Percentiles rank a stretch among this genome's conserved stretches.
Evolutionary conservation across 768 basidiomycete genomes (phyloP).

Genomic region (Tylopilus sp.): DNA sequence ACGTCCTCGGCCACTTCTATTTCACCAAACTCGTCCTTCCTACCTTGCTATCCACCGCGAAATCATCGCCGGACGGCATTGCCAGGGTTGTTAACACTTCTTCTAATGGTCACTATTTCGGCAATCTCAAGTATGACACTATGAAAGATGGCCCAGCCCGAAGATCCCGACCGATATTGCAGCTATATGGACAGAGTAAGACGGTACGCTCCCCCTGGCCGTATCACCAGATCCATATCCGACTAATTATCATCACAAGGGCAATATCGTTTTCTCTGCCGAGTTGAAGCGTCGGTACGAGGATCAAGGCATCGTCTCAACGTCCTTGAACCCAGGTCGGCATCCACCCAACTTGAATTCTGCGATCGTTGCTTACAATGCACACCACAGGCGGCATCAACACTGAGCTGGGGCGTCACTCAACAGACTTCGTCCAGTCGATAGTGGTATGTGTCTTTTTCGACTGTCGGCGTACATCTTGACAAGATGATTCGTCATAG

Average conservation of each 20-base stretch:
- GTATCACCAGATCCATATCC: not conserved
- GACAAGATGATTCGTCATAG: conserved; percentile 6
- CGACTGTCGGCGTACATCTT: not conserved
- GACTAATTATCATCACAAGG: conserved; percentile 28
- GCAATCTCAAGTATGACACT: conserved; percentile 23
- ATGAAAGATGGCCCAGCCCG: conserved; percentile 27
- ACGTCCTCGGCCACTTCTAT: conserved; percentile 36
- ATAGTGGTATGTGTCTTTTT: conserved; percentile 10
- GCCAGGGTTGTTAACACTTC: conserved; percentile 36
- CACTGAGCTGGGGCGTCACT: conserved; percentile 24
- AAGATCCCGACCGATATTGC: not conserved
- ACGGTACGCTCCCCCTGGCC: conserved; percentile 15
- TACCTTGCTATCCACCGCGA: conserved; percentile 26
- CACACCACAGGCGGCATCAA: conserved; percentile 6
- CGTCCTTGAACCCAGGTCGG: conserved; percentile 31
- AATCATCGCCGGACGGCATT: conserved; percentile 29
- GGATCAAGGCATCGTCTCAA: conserved; percentile 42
- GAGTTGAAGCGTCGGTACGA: conserved; percentile 43
- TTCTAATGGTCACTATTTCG: conserved; percentile 26
- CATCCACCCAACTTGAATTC: not conserved
- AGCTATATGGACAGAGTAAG: conserved; percentile 32
- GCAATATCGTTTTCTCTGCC: conserved; percentile 40
- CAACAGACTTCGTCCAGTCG: not conserved
- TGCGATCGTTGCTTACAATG: not conserved
- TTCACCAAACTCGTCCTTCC: conserved; percentile 38